A percentile compares a stretch with the other conserved stretches of the same genome.
Conservation (phyloP, 2,329 filamentous ascomycete genomes). For the Eutypa lata region DNA sequence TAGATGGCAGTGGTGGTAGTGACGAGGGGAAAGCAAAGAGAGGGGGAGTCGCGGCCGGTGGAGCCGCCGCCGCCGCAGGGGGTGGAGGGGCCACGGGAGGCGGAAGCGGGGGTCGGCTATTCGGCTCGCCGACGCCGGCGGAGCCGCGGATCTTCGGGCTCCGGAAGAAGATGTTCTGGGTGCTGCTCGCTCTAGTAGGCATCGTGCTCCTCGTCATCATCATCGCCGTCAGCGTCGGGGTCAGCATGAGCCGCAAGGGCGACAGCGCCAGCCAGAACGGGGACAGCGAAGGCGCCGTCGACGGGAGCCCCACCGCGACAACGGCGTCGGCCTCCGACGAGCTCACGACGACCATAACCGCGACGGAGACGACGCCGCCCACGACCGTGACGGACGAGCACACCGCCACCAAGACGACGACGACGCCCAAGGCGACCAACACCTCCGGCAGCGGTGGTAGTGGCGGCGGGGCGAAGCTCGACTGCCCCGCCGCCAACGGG, state of each 20-base stretch:
- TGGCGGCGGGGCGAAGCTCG: conserved; percentile 19
- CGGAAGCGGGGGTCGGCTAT: conserved; percentile 1
- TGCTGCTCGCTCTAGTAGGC: conserved; percentile 23
- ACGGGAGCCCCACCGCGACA: neutral
- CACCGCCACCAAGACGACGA: conserved; percentile 16
- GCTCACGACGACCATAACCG: conserved; percentile 10
- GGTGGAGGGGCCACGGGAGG: neutral
- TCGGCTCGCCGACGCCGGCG: conserved; percentile 5
- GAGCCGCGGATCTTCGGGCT: conserved; percentile 26
- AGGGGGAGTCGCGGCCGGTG: too few relatives aligned
- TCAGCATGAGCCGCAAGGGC: conserved; percentile 28
- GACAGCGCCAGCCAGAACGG: neutral
- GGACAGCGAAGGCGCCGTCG: neutral
- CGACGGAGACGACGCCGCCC: conserved; percentile 4
- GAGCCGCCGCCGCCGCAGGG: neutral
- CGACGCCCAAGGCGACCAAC: too few relatives aligned
- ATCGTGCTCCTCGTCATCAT: conserved; percentile 29
- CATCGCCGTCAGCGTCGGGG: conserved; percentile 34
- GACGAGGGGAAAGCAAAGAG: neutral
- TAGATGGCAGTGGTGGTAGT: neutral
- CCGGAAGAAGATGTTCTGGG: conserved; percentile 33
- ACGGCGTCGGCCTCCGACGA: conserved; percentile 4
- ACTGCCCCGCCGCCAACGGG: conserved; percentile 42
- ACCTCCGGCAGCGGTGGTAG: too few relatives aligned
- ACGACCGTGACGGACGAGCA: conserved; percentile 15